Evolutionary conservation across 768 basidiomycete species (phyloP).

Genomic region (Pholiota conissans): DNA sequence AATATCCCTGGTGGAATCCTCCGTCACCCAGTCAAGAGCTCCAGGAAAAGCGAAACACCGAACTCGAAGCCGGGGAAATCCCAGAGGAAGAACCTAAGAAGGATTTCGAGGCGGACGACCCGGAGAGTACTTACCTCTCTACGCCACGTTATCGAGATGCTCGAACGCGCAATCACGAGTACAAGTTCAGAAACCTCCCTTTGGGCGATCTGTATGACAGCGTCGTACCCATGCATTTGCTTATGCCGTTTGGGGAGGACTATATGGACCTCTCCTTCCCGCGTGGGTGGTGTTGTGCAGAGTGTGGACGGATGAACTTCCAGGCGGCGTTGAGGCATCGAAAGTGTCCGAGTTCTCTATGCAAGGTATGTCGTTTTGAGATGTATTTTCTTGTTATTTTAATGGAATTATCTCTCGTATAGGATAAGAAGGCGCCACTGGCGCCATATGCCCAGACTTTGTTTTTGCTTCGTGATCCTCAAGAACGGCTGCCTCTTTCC

Average conservation of each 20-base stretch:
- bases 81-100: background rate
- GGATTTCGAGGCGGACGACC: conserved; percentile 6
- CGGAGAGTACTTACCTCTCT: conserved; percentile 17
- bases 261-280: conserved; percentile 37
- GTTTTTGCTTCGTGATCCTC: conserved; percentile 32
- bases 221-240: conserved; percentile 29
- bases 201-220: conserved; percentile 24
- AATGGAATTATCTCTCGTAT: background rate
- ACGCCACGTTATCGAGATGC: conserved; percentile 19
- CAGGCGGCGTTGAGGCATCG: conserved; percentile 47
- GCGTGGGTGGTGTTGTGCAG: conserved; percentile 47
- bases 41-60: background rate
- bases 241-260: conserved; percentile 25
- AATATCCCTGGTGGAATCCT: conserved; percentile 24
- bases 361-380: conserved; percentile 31
- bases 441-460: conserved; percentile 29
- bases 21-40: background rate
- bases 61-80: background rate
- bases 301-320: conserved; percentile 50
- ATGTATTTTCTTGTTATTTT: background rate
- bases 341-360: conserved; percentile 40
- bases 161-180: conserved; percentile 24
- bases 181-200: conserved; percentile 20
- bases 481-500: conserved; percentile 29
- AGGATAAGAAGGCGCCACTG: conserved; percentile 17